phyloP scores from a whole-genome alignment of 352 stramenopile species.

The Globisporangium iwayamae region DNA sequence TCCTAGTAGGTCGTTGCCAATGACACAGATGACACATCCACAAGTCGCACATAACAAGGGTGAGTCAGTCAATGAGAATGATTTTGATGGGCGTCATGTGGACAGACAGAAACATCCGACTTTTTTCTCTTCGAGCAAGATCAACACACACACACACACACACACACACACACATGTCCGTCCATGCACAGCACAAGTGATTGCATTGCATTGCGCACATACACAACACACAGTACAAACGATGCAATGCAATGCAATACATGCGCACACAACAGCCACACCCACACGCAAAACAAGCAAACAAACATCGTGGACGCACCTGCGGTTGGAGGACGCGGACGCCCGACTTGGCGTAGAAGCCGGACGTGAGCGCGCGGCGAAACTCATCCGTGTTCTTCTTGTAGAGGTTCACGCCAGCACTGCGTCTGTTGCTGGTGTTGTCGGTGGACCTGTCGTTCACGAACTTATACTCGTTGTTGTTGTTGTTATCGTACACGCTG shows the following conservation, averaged over 20 bases:
- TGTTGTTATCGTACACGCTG: constrained; percentile 8
- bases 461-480: constrained; percentile 1
- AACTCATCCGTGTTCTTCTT: constrained; percentile 40
- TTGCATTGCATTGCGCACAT: constrained; percentile 3
- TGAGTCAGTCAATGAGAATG: background rate
- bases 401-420: constrained; percentile 14
- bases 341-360: constrained; percentile 34
- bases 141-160: background rate
- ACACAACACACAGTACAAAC: background rate
- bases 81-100: background rate
- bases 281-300: background rate
- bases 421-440: constrained; percentile 6
- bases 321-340: constrained; percentile 25
- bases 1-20: constrained; percentile 13
- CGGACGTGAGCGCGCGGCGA: constrained; percentile 33
- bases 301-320: constrained; percentile 10
- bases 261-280: background rate
- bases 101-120: background rate
- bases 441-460: background rate
- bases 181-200: background rate
- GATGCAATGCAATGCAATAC: background rate
- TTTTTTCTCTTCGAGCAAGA: background rate
- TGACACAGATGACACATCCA: constrained; percentile 1
- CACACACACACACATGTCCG: background rate
- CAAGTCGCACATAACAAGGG: constrained; percentile 7